Evolutionary conservation across 2,329 filamentous ascomycete species (phyloP), one percentile per base, ranked within the genome.

Genomic region (Nigrospora osmanthi): DNA sequence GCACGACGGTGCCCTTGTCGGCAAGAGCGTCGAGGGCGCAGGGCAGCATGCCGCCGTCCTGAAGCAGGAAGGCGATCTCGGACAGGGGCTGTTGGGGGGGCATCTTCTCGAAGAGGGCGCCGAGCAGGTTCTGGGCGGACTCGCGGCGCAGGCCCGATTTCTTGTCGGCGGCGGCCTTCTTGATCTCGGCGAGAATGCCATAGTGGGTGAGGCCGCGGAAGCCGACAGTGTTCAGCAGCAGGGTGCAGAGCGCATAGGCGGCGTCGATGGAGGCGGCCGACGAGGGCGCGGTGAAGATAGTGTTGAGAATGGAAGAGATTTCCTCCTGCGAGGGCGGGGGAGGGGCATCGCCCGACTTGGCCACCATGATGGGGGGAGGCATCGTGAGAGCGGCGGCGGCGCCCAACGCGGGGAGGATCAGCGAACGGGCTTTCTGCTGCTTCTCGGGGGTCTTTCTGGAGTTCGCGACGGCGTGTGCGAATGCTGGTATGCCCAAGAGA

Each of bases 71-170:
- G 38, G 89, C 70, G 42, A 87, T 80, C 69, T 97, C 90, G 64
- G 81, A 87, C 52, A 89, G 68, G 43, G 81, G 84, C 61, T 93
- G 85, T 53, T 82, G 78, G 39, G 81, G 72, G 38, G 89, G 87
- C 60, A 97, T 86, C 35, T 86, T 83, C 73, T 98, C 93, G 58
- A 97, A 91, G 39, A 98, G 73, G 44, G 94, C 91, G 46, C 94
- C 93, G 19, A 97, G 77, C 36, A 95, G 84, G 65, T 96, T 94
- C 81, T 97, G 94, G 53, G 90, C 86, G 59, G 89, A 89, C 70
- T 98, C 93, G 57, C 91, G 80, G 56, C 80, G 81, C 35, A 85
- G 76, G 14, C 85, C 85, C 66, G 83, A 90, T 76, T 98, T 98
- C 81, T 97, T 98, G 70, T 97, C 89, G 56, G 75, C 71, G 4